Conservation (phyloP, 1,284 basidiomycete genomes). For the Dichomitus squalens region DNA sequence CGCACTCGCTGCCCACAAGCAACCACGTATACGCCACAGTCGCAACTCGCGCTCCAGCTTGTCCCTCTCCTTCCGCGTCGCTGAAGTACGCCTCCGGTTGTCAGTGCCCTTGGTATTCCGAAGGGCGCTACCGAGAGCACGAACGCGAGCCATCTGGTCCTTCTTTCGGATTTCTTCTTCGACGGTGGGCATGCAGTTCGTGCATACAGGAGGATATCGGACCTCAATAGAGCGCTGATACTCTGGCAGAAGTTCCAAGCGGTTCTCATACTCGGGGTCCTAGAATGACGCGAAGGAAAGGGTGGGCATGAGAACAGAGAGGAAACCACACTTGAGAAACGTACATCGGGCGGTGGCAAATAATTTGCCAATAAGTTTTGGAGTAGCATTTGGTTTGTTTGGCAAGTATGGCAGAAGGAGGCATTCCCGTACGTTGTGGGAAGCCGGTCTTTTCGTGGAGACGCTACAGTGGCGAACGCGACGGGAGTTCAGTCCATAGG, state of each 20-base stretch:
- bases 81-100: slow-evolving; percentile 42
- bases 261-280: slow-evolving; percentile 70
- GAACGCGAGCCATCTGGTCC: slow-evolving; percentile 80
- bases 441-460: slow-evolving; percentile 65
- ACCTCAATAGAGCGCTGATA: slow-evolving; percentile 76
- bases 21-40: slow-evolving; percentile 65
- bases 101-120: slow-evolving; percentile 64
- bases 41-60: slow-evolving; percentile 47
- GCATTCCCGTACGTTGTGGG: slow-evolving; percentile 58
- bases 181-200: slow-evolving; percentile 71
- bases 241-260: slow-evolving; percentile 63
- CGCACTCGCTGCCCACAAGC: slow-evolving; percentile 56
- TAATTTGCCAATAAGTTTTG: slow-evolving; percentile 88
- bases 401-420: slow-evolving; percentile 84
- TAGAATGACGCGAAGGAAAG: slow-evolving; percentile 33
- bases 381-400: slow-evolving; percentile 88
- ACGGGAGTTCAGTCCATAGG: neutral
- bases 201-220: slow-evolving; percentile 88
- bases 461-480: slow-evolving; percentile 48
- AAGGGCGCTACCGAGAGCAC: slow-evolving; percentile 73
- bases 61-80: slow-evolving; percentile 39
- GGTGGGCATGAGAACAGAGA: neutral
- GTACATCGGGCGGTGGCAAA: slow-evolving; percentile 67
- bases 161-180: slow-evolving; percentile 79
- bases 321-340: slow-evolving; percentile 25